These are phyloP conservation scores for Nicotiana tabacum DNA, from an alignment of 257 asterid species.

Conservation along the genomic window DNA sequence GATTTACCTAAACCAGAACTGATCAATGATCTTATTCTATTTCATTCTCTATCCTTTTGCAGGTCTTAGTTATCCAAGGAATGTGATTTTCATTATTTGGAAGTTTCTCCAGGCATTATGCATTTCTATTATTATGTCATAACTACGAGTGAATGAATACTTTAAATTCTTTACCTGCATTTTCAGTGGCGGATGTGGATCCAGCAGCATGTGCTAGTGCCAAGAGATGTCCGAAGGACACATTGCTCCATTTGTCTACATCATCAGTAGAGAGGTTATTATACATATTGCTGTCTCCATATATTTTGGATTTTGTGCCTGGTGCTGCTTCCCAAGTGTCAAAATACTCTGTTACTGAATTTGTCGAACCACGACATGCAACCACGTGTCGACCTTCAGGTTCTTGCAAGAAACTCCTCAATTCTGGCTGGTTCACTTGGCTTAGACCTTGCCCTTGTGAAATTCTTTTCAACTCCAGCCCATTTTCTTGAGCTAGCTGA, in stretches of 20 bases:
- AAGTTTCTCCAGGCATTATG: neutral
- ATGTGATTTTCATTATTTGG: neutral
- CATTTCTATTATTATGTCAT: neutral
- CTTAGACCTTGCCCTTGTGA: neutral
- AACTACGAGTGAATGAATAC: neutral
- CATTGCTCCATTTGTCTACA: constrained; percentile 21
- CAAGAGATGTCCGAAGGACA: constrained; percentile 41
- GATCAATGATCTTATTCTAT: constrained; percentile 1
- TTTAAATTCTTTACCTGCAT: constrained; percentile 12
- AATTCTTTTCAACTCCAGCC: constrained; percentile 3
- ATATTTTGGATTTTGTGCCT: constrained; percentile 17
- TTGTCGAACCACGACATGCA: constrained; percentile 2
- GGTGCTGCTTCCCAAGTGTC: constrained; percentile 31
- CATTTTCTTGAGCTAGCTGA: constrained; percentile 13
- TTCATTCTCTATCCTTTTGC: neutral
- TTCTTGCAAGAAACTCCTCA: constrained; percentile 21
- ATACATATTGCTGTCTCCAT: constrained; percentile 7
- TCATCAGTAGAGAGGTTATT: constrained; percentile 14
- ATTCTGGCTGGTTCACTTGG: constrained; percentile 13
- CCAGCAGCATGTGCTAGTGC: constrained; percentile 27
- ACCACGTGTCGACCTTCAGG: constrained; percentile 4
- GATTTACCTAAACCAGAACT: neutral
- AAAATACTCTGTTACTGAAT: constrained; percentile 8
- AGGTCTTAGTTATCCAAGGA: neutral
- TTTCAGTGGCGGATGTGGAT: neutral